Conservation (phyloP, 495 filamentous ascomycete species). For the Talaromyces nanjingensis region DNA sequence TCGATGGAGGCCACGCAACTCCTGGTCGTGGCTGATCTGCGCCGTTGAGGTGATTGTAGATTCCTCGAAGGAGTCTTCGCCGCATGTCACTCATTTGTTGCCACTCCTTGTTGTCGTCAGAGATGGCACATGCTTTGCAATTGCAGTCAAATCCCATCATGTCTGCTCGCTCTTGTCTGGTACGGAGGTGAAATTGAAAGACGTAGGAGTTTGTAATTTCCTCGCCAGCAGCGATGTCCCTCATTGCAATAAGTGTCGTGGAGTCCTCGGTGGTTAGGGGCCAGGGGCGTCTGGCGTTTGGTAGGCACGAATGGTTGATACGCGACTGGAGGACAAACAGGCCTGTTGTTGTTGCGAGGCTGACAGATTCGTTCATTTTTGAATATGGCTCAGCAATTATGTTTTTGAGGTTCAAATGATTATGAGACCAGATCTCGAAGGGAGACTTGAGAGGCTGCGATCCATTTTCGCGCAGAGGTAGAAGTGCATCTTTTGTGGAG, state of each 20-base stretch:
- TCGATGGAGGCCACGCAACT: not conserved
- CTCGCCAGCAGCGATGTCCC: not conserved
- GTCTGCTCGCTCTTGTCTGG: not conserved
- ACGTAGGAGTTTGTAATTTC: not conserved
- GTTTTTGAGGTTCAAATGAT: no score
- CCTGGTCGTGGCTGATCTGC: not conserved
- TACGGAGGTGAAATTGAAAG: not conserved
- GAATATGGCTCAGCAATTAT: no score
- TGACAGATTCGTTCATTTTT: no score
- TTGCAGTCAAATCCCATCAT: not conserved
- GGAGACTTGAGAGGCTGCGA: not conserved
- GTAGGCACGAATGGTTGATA: not conserved
- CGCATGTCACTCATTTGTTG: not conserved
- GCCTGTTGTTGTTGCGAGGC: no score
- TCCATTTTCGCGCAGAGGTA: not conserved
- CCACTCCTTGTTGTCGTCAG: not conserved
- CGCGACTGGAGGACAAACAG: not conserved
- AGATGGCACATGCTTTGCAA: not conserved
- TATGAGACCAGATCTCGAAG: no score
- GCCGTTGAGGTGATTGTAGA: not conserved
- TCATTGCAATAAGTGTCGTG: not conserved
- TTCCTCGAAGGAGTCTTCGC: not conserved
- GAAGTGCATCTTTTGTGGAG: not conserved
- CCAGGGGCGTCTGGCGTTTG: not conserved
- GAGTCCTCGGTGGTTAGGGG: not conserved